Base-by-base conservation (phyloP, 805 yeast genomes). In the Spathaspora hagerdaliae region DNA sequence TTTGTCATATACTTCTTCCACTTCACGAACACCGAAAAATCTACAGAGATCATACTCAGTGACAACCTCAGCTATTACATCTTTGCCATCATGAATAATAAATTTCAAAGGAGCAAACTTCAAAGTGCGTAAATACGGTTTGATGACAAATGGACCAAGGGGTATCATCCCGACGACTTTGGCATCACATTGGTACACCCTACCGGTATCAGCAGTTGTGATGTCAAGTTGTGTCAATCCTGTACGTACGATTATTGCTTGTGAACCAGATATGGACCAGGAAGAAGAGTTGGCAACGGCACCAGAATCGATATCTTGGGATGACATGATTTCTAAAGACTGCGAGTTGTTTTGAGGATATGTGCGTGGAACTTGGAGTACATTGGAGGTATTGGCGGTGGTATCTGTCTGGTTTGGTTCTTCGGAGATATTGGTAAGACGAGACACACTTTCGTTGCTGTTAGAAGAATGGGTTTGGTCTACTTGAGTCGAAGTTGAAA, bases 121-220 rank as follows among this genome's bases (percentile, higher is more conserved):
- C 27, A 64, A 37, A 2, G 70, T 62, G 27, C 69, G 51, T 8
- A 52, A 51, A 33, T 47, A 63, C 2, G 69, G 70, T 39, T 63
- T 63, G 12, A 66, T 51, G 4, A 63, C 47, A 19, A 65, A 55
- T 11, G 56, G 53, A 11, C 45, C 40, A 19, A 36, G 27, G 1
- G 67, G 64, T 6, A 48, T 11, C 31, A 52, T 40, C 4, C 58
- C 59, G 11, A 31, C 36, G 3, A 64, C 31, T 24, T 39, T 47
- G 1, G 54, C 64, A 7, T 51, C 43, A 5, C 59, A 41, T 38
- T 55, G 58, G 45, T 51, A 62, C 5, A 48, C 35, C n/a, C 35
- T 13, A 32, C 35, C n/a, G 5, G 35, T 5, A 13, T n/a, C 35
- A 32, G 35, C 35, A 5, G 35, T 12, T 4, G 35, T 13, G 35